Evolutionary conservation across 2,329 filamentous ascomycete species (phyloP), one percentile per base, ranked within the genome.

Genomic region (Metarhizium brunneum): DNA sequence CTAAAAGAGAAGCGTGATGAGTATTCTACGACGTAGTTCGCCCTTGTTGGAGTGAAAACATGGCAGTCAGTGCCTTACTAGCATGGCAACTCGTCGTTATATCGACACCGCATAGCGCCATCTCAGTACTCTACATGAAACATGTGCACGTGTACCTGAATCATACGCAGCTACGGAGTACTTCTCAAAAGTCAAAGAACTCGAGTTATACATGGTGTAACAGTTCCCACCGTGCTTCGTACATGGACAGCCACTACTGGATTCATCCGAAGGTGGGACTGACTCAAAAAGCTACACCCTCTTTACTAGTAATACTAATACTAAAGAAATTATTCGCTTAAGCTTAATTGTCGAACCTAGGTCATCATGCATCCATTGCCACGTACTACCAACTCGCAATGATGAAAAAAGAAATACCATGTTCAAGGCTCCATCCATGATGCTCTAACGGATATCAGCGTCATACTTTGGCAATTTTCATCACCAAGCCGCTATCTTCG

Each of bases 401-500:
- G 25, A 25, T 25, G 25, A 25, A 25, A 35, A 35, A 35, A 11
- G 6, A 35, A 35, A 35, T 35, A 35, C 42, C 42, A 20, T 20
- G 42, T 40, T 40, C 38, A 40, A 14, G 38, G 38, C 38, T 10
- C 42, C n/a, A 35, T 35, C 10, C 42, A 20, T 14, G 42, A 45
- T 45, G 18, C 18, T 20, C 16, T 40, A 3, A 25, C 42, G n/a
- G 20, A 13, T n/a, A 48, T 7, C 25, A 29, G 16, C 18, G 4
- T n/a, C 25, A 51, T 10, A 16, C 40, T 64, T 56, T 51, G 30
- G 6, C 36, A 35, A 13, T 32, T 50, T 63, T 67, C 62, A 63
- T 66, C 47, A 68, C 71, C n/a, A 76, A 65, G 4, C 68, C 69
- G 58, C 75, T 74, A 50, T 74, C 73, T 52, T 75, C 73, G 50